Evolutionary conservation across 345 rosid genomes (phyloP).

Genomic region (Citrus medica): DNA sequence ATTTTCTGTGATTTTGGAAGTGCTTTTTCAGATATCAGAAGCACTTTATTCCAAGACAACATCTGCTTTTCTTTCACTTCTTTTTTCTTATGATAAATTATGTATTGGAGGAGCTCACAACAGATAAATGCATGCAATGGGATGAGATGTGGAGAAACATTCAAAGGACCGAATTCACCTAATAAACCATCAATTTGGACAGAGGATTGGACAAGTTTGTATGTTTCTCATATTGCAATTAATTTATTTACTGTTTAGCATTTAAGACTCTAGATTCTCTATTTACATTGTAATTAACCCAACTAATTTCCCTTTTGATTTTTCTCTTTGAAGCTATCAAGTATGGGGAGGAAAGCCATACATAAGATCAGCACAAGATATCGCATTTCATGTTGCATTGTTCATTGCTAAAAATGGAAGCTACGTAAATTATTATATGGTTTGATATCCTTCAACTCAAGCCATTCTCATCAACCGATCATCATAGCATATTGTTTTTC

Average conservation of each 20-base stretch:
- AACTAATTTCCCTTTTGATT: not conserved
- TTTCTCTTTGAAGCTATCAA: conserved; percentile 29
- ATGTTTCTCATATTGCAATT: conserved; percentile 19
- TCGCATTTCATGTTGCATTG: conserved; percentile 63
- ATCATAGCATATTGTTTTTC: too few relatives aligned
- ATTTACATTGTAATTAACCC: not conserved
- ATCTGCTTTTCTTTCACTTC: too few relatives aligned
- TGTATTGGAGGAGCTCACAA: conserved; percentile 12
- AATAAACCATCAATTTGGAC: conserved; percentile 74
- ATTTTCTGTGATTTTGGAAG: not conserved
- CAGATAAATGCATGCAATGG: conserved; percentile 89
- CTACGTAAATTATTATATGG: conserved; percentile 84
- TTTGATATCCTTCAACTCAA: conserved; percentile 11
- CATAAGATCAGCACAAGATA: conserved; percentile 52
- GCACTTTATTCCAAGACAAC: not conserved
- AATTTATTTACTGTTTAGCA: not conserved
- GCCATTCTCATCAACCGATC: not conserved
- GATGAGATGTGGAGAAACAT: conserved; percentile 62
- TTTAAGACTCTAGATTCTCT: not conserved
- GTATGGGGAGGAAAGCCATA: conserved; percentile 56
- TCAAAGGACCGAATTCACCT: conserved; percentile 61
- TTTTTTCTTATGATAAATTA: not conserved
- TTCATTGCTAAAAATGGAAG: conserved; percentile 73
- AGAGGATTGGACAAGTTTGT: conserved; percentile 79
- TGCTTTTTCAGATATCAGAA: not conserved